Conservation (phyloP, 1,139 yeast genomes). For the Trichomonascaceae sp. region DNA sequence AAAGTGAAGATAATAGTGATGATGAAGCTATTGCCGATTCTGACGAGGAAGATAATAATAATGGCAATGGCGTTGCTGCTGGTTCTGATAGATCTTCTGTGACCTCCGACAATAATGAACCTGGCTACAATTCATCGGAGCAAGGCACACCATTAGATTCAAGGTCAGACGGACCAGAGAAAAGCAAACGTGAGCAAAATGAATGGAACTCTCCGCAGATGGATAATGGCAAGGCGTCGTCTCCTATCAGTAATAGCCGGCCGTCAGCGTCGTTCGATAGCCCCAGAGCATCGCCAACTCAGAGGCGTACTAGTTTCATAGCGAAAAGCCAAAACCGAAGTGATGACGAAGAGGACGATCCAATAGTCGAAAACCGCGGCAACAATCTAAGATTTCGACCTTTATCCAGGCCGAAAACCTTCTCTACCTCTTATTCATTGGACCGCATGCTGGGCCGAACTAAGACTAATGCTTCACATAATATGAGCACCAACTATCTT, state of each 20-base stretch:
- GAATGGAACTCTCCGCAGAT: background rate
- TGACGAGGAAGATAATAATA: slow-evolving; percentile 6
- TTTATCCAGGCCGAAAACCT: slow-evolving; percentile 6
- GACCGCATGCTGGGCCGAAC: slow-evolving; percentile 19
- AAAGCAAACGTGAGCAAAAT: background rate
- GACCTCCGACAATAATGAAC: slow-evolving; percentile 14
- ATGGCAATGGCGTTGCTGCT: slow-evolving; percentile 26
- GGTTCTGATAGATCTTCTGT: slow-evolving; percentile 19
- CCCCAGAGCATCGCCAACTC: background rate
- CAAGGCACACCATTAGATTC: background rate
- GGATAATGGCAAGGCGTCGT: background rate
- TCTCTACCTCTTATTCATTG: slow-evolving; percentile 20
- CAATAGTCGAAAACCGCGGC: background rate
- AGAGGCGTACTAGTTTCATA: background rate
- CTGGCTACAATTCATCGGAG: background rate
- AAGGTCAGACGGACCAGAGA: background rate
- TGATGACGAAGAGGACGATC: slow-evolving; percentile 5
- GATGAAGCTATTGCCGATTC: slow-evolving; percentile 1
- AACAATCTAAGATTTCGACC: background rate
- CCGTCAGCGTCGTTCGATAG: background rate
- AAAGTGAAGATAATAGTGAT: background rate
- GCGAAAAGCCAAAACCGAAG: background rate
- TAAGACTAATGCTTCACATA: slow-evolving; percentile 13
- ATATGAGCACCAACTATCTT: slow-evolving; percentile 47
- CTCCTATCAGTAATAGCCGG: background rate